Conservation (phyloP, 2,329 filamentous ascomycete species). For the Sclerotinia glacialis region DNA sequence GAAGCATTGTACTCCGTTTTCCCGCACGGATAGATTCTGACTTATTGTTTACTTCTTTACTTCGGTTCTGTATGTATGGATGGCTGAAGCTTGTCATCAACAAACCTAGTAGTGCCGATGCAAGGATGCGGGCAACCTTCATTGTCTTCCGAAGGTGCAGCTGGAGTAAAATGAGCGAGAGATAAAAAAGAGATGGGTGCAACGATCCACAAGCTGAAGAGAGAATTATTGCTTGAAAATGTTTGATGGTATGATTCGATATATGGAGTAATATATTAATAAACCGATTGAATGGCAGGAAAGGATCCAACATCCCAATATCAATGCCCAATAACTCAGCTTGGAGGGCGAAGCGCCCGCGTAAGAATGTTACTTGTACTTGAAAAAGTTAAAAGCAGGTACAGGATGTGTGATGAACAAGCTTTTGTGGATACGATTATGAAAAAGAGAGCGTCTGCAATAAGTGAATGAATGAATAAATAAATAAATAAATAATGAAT, state of each 20-base stretch:
- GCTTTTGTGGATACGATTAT: not conserved
- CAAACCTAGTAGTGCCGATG: constrained; percentile 1
- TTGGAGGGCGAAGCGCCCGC: not conserved
- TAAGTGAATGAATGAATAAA: no score
- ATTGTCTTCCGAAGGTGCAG: not conserved
- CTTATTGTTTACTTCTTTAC: constrained; percentile 17
- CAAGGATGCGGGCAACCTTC: constrained; percentile 13
- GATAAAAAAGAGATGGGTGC: not conserved
- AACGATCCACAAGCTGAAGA: constrained; percentile 4
- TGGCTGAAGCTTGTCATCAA: constrained; percentile 6
- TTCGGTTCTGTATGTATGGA: not conserved
- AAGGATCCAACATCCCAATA: not conserved
- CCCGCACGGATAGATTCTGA: constrained; percentile 19
- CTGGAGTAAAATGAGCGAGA: not conserved
- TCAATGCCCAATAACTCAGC: not conserved
- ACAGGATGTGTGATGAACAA: not conserved
- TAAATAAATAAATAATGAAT: no score
- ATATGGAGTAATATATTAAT: not conserved
- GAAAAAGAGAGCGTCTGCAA: not conserved
- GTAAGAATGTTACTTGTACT: not conserved
- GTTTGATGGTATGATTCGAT: not conserved
- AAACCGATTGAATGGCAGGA: constrained; percentile 8
- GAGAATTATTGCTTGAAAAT: not conserved
- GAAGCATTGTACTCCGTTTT: not conserved
- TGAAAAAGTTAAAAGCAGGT: not conserved